Evolutionary conservation across 2,329 filamentous ascomycete genomes (phyloP).

Genomic region (Pseudocercospora ulei): DNA sequence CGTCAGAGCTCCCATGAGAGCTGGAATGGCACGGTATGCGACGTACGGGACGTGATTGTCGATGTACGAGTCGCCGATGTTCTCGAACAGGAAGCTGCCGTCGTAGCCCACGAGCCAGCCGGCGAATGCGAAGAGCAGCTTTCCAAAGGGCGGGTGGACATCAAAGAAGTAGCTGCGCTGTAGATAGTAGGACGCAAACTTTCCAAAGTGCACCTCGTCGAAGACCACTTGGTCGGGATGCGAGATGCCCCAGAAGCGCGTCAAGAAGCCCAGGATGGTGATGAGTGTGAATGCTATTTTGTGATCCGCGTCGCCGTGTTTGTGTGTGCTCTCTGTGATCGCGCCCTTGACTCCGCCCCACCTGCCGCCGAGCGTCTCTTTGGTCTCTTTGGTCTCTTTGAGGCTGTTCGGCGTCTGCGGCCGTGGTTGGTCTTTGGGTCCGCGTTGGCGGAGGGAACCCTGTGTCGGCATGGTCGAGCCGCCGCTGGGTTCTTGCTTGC

Average conservation of each 20-base stretch:
- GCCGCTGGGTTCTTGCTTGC: conserved; percentile 3
- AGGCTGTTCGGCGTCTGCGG: conserved; percentile 21
- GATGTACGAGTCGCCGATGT: conserved; percentile 97
- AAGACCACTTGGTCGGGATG: conserved; percentile 97
- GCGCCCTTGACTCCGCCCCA: conserved; percentile 35
- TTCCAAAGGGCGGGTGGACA: conserved; percentile 94
- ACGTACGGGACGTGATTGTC: conserved; percentile 95
- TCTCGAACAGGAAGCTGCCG: conserved; percentile 95
- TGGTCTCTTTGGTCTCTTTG: conserved; percentile 18
- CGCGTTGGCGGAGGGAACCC: conserved; percentile 21
- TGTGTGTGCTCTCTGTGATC: conserved; percentile 26
- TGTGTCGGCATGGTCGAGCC: conserved; percentile 13
- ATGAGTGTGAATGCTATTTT: conserved; percentile 66
- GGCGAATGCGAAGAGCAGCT: conserved; percentile 92
- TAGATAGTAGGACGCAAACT: conserved; percentile 68
- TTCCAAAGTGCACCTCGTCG: conserved; percentile 98
- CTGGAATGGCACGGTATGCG: conserved; percentile 86
- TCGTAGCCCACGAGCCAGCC: conserved; percentile 97
- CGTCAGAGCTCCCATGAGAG: conserved; percentile 80
- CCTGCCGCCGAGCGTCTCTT: conserved; percentile 35
- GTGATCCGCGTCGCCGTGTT: conserved; percentile 67
- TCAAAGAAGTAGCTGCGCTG: conserved; percentile 99
- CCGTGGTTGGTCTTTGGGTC: conserved; percentile 22
- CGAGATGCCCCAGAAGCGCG: conserved; percentile 89
- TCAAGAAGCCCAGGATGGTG: conserved; percentile 75